Evolutionary conservation across 2,329 filamentous ascomycete genomes (phyloP).

Genomic region (Dactylonectria estremocensis): DNA sequence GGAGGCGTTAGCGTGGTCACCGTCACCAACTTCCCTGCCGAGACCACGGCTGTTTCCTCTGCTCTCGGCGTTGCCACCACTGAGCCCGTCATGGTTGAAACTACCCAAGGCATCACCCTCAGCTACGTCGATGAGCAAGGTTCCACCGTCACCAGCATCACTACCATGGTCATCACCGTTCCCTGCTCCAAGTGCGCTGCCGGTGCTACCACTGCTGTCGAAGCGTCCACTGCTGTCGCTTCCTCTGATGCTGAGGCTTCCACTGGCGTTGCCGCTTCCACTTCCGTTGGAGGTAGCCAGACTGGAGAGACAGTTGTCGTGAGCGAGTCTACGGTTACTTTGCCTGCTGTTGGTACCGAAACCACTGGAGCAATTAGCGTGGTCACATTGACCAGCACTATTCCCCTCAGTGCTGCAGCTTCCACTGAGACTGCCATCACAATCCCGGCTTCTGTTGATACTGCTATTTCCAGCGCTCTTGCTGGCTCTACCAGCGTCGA

Average conservation of each 20-base stretch:
- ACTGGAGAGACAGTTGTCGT: neutral
- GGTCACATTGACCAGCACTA: slow-evolving; percentile 31
- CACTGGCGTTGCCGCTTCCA: neutral
- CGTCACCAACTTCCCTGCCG: slow-evolving; percentile 26
- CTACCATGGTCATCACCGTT: slow-evolving; percentile 32
- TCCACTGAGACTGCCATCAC: slow-evolving; percentile 19
- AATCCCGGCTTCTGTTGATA: slow-evolving; percentile 21
- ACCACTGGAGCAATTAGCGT: slow-evolving; percentile 23
- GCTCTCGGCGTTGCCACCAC: slow-evolving; percentile 34
- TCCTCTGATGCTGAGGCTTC: slow-evolving; percentile 1
- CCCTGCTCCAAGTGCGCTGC: slow-evolving; percentile 27
- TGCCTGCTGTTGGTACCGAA: slow-evolving; percentile 10
- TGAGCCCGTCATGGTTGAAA: slow-evolving; percentile 36
- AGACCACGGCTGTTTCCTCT: slow-evolving; percentile 23
- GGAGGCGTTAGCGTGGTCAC: slow-evolving; percentile 42
- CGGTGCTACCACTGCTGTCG: slow-evolving; percentile 14
- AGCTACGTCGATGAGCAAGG: slow-evolving; percentile 31
- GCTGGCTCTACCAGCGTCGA: slow-evolving; percentile 1
- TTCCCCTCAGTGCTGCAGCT: slow-evolving; percentile 7
- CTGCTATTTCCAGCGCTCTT: slow-evolving; percentile 3
- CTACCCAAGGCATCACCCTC: slow-evolving; percentile 30
- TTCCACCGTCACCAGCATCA: slow-evolving; percentile 25
- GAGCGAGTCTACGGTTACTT: slow-evolving; percentile 4
- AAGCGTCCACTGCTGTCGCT: neutral
- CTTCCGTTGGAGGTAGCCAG: neutral